Percentiles rank a stretch among this genome's conserved stretches.
Conservation (phyloP, 1,284 basidiomycete genomes). For the Coniferiporia weirii region DNA sequence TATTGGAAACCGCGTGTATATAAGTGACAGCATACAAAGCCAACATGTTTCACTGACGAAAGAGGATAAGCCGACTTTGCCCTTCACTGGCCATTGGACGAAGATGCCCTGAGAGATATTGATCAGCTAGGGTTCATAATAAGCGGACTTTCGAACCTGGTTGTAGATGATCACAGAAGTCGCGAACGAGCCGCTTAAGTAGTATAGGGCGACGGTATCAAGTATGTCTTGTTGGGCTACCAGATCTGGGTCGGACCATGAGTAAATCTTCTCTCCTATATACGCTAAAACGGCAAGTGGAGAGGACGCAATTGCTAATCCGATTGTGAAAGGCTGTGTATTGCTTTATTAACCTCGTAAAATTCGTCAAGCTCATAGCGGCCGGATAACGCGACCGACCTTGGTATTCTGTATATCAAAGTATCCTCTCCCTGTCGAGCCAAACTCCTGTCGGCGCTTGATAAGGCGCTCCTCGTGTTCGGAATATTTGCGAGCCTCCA, state of each 20-base stretch:
- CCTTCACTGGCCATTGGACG: conserved; percentile 16
- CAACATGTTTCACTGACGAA: conserved; percentile 16
- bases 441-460: conserved; percentile 17
- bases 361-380: neutral
- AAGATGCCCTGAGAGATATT: neutral
- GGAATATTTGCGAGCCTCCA: conserved; percentile 7
- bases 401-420: conserved; percentile 20
- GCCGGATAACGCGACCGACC: conserved; percentile 6
- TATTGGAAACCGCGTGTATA: conserved; percentile 5
- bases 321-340: conserved; percentile 23
- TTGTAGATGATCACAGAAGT: conserved; percentile 24
- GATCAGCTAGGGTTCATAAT: neutral
- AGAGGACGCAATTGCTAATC: conserved; percentile 21
- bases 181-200: conserved; percentile 21
- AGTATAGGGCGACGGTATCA: conserved; percentile 23
- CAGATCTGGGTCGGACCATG: conserved; percentile 22
- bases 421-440: conserved; percentile 19
- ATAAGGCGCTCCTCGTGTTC: conserved; percentile 16
- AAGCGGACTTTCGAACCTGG: conserved; percentile 8
- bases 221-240: conserved; percentile 20
- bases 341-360: neutral
- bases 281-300: conserved; percentile 22
- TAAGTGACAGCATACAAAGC: neutral
- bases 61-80: conserved; percentile 20
- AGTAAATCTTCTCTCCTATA: conserved; percentile 24